phyloP scores from a whole-genome alignment of 768 basidiomycete genomes.

The Suillus subaureus region DNA sequence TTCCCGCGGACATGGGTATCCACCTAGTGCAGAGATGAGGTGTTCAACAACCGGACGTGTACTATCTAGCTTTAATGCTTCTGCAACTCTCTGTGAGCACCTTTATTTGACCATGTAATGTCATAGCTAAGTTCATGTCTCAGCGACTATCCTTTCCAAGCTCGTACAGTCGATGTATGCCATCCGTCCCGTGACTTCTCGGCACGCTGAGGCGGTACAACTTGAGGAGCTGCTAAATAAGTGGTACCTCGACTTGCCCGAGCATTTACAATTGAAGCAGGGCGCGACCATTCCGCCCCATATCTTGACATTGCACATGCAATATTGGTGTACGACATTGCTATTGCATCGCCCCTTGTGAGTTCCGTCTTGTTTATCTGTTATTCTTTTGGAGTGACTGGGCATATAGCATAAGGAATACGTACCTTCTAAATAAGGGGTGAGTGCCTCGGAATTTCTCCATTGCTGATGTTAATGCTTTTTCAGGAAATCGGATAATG shows the following conservation, averaged over 20 bases:
- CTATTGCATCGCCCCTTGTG: constrained; percentile 81
- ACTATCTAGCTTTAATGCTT: constrained; percentile 78
- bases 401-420: constrained; percentile 28
- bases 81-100: constrained; percentile 67
- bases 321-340: constrained; percentile 81
- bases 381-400: background rate
- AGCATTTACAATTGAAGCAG: constrained; percentile 66
- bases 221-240: constrained; percentile 68
- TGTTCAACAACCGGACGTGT: constrained; percentile 47
- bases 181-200: constrained; percentile 54
- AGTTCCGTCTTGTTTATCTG: constrained; percentile 32
- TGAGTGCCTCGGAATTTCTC: constrained; percentile 23
- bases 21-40: constrained; percentile 19
- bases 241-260: constrained; percentile 74
- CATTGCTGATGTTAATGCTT: background rate
- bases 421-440: constrained; percentile 38
- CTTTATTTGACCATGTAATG: background rate
- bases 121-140: constrained; percentile 14
- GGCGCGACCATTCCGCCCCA: constrained; percentile 57
- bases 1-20: constrained; percentile 31
- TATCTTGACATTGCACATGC: constrained; percentile 77
- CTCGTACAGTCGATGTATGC: constrained; percentile 76
- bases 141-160: constrained; percentile 69
- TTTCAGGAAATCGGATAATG: constrained; percentile 38
- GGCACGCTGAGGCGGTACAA: constrained; percentile 56